Base-by-base conservation (phyloP, 176 grass and related monocot species). In the Oryza officinalis region DNA sequence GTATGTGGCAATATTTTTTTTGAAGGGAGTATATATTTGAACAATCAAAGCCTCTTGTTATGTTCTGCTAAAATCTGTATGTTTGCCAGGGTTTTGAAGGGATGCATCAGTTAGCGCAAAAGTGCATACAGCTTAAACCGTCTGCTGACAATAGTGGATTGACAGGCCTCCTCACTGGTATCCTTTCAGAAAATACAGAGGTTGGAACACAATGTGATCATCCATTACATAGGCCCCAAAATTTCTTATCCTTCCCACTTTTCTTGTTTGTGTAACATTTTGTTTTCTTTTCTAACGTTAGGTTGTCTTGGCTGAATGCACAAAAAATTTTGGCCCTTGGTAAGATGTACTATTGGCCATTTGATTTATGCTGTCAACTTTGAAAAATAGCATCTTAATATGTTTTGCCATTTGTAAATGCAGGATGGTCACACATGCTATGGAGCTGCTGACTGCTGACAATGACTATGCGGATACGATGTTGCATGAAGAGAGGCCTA, bases 181-280 rank as follows among this genome's bases (percentile, higher is more conserved):
- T 94, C 80, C 82, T 98, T 89, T 88, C 86, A 87, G 96, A 98
- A 89, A 98, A 95, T 84, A 85, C 85, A 54, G 96, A 98, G 96
- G 96, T 95, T 76, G 50, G 74, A 81, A 54, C 78, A 15, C 80
- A 76, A 61, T 76, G 12, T 82, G 68, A 69, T 88, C 67, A 43
- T 73, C 66, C 81, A 78, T 64, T 90, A 27, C 65, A 69, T 50
- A 28, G 60, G 26, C 35, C 20, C 31, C 57, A 86, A 28, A 66
- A 49, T 22, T 74, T 90, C 64, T 72, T 69, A 15, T 80, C 11
- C 35, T 59, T 71, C 37, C 6, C 65, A 8, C 25, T 45, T 81
- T 75, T 67, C 11, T 88, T 90, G 46, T 78, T 15, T 28, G 26
- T 37, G 25, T 86, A 43, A 80, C 44, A 81, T 27, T 77, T 79